Conservation (phyloP, 2,329 filamentous ascomycete genomes). For the Aureobasidium mangrovei region DNA sequence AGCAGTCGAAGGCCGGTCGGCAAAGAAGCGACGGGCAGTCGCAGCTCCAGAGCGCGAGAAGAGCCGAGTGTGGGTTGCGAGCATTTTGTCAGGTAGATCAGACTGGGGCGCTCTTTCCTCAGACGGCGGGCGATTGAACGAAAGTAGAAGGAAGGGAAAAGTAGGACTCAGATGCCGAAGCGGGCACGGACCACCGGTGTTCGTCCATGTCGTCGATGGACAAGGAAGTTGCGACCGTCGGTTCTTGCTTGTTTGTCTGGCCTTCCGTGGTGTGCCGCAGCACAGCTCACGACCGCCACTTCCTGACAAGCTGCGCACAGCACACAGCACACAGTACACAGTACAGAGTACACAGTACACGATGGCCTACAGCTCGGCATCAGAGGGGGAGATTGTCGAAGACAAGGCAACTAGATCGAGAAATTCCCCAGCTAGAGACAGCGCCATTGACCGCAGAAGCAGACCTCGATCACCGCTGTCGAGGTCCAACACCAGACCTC, state of each 20-base stretch:
- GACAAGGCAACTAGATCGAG: slow-evolving; percentile 75
- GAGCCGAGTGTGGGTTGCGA: not conserved
- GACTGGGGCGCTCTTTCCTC: not conserved
- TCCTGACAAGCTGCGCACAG: not conserved
- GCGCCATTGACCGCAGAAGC: slow-evolving; percentile 84
- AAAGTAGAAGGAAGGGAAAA: not conserved
- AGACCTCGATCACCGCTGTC: slow-evolving; percentile 48
- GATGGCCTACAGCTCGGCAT: slow-evolving; percentile 51
- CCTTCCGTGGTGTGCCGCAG: too few relatives aligned
- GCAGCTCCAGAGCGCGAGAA: not conserved
- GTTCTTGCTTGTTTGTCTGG: not conserved
- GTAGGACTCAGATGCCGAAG: not conserved
- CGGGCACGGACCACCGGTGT: too few relatives aligned
- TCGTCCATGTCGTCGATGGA: not conserved
- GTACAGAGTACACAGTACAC: not conserved
- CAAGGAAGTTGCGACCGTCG: not conserved
- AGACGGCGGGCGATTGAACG: too few relatives aligned
- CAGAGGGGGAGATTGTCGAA: slow-evolving; percentile 81
- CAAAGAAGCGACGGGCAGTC: slow-evolving; percentile 6
- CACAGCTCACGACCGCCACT: too few relatives aligned
- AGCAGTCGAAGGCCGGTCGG: not conserved
- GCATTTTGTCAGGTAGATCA: not conserved
- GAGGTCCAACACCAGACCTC: slow-evolving; percentile 24
- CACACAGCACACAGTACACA: not conserved
- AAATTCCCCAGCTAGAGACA: slow-evolving; percentile 61